Evolutionary conservation across 805 yeast species (phyloP), one percentile per base, ranked within the genome.

Genomic region (Grigorovia yakushimaensis): DNA sequence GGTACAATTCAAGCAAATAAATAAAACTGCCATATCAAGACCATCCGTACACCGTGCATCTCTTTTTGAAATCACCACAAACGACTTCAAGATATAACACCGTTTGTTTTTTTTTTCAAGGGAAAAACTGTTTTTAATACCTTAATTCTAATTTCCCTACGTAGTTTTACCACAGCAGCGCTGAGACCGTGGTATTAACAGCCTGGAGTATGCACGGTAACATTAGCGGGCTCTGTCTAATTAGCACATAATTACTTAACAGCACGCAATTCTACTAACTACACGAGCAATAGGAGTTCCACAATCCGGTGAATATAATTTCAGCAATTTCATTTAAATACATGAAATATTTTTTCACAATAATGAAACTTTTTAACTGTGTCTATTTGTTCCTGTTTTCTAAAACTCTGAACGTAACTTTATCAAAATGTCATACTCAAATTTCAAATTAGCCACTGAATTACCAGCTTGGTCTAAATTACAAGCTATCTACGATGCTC

Each of bases 391-490:
- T 30, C 37, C 13, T 17, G 17, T 15, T 33, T 33, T 6, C n/a
- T 15, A 33, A 33, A 33, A 33, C 17, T 33, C 15, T 33, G 37
- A 33, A 33, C 37, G 15, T 11, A 33, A 33, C 17, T 33, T 3
- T 33, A 33, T 33, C 15, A 46, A 18, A 39, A 50, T 50, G 55
- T 57, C 64, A 46, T 67, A 59, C 55, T 66, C 78, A 21, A 66
- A 73, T 49, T 82, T 82, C 62, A 74, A 78, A 57, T 73, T 79
- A 58, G 75, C 88, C 41, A 57, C 81, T 47, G 89, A 86, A 55
- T 77, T 88, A 59, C 80, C 91, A 52, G 82, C 96, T 44, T 93
- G 95, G 95, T 74, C 80, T 55, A 72, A 80, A 58, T 78, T 93
- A 58, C 84, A 88, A 73, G 54, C 68, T 48, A 69, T 87, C 52